Percentiles rank a stretch among this genome's conserved stretches.
Evolutionary conservation across 2,329 filamentous ascomycete genomes (phyloP).

Genomic region (Colletotrichum sp.): DNA sequence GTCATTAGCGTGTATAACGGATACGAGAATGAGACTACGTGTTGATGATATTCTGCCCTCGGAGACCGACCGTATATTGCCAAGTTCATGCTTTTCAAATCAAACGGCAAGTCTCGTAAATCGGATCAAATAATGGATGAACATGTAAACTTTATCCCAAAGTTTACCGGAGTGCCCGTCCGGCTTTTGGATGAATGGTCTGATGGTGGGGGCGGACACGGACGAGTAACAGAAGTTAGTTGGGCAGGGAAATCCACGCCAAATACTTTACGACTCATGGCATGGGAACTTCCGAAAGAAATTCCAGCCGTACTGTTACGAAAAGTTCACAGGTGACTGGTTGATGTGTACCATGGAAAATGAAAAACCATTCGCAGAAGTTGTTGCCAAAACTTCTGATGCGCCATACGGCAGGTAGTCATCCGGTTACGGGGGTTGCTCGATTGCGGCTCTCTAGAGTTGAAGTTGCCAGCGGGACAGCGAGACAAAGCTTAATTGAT

Average conservation of each 20-base stretch:
- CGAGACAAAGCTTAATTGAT: background rate
- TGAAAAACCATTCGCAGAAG: accelerated
- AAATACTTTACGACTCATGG: background rate
- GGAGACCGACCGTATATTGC: background rate
- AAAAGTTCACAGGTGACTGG: accelerated
- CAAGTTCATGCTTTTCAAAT: background rate
- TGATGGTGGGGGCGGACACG: background rate
- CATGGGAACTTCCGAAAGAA: background rate
- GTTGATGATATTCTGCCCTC: background rate
- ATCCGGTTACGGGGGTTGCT: background rate
- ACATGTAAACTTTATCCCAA: background rate
- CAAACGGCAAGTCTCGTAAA: background rate
- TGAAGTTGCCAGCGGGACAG: background rate
- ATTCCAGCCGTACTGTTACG: background rate
- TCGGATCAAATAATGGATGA: background rate
- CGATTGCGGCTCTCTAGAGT: background rate
- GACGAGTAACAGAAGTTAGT: background rate
- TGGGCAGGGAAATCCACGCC: background rate
- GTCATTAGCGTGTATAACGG: background rate
- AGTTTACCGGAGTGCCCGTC: background rate
- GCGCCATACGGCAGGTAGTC: background rate
- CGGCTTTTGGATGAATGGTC: background rate
- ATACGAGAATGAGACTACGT: background rate
- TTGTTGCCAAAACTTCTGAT: background rate
- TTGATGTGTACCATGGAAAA: background rate